Evolutionary conservation across 352 stramenopile genomes (phyloP).

Genomic region (Globisporangium ultimum): DNA sequence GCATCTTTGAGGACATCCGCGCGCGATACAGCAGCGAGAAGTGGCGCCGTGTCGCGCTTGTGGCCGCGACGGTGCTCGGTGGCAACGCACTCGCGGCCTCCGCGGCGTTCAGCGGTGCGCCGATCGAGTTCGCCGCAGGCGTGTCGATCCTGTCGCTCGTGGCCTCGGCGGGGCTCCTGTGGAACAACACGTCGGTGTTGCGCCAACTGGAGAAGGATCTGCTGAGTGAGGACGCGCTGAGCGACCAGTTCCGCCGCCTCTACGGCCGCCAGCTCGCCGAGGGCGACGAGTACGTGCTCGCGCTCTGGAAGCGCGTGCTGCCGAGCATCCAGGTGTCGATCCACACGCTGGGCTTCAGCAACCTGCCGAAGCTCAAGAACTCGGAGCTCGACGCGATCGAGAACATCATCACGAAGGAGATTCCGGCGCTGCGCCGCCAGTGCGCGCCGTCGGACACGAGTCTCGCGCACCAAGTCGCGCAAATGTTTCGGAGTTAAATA

Average conservation of each 20-base stretch:
- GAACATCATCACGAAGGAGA: constrained; percentile 86
- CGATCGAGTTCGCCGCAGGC: constrained; percentile 80
- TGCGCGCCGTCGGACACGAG: constrained; percentile 76
- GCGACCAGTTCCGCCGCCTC: constrained; percentile 89
- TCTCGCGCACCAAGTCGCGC: constrained; percentile 82
- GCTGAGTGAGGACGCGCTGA: constrained; percentile 83
- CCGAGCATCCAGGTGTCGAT: constrained; percentile 81
- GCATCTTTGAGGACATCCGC: constrained; percentile 80
- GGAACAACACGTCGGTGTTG: constrained; percentile 87
- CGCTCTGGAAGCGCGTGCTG: constrained; percentile 91
- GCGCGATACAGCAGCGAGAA: constrained; percentile 76
- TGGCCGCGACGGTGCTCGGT: constrained; percentile 55
- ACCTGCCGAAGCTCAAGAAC: constrained; percentile 83
- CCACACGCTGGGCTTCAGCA: constrained; percentile 80
- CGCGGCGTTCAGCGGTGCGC: constrained; percentile 71
- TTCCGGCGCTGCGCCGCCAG: constrained; percentile 86
- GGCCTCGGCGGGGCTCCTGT: constrained; percentile 83
- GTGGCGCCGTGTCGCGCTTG: constrained; percentile 71
- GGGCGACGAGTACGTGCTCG: constrained; percentile 96
- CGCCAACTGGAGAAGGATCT: constrained; percentile 86
- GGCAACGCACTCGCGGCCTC: constrained; percentile 75
- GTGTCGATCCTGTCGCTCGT: constrained; percentile 78
- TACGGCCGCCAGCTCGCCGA: constrained; percentile 96
- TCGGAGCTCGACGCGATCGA: constrained; percentile 85
- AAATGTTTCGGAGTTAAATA: constrained; percentile 70